These are phyloP conservation scores for Sordariomycetes sp. DNA, from an alignment of 2,329 filamentous ascomycete species.

Conservation along the genomic window DNA sequence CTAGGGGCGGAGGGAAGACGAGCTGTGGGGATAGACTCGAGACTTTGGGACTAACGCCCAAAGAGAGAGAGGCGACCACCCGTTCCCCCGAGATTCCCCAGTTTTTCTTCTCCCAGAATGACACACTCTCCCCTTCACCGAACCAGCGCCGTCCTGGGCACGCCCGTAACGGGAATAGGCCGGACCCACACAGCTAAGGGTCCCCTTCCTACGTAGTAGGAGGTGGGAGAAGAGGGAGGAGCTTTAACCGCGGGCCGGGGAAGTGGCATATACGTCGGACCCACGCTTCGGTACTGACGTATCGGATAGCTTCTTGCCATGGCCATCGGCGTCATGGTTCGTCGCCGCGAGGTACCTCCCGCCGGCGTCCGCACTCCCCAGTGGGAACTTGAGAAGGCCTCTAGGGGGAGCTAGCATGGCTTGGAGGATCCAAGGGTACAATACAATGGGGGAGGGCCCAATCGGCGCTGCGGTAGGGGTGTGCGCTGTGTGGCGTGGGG, in stretches of 20 bases:
- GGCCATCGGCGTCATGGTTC: background rate
- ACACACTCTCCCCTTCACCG: background rate
- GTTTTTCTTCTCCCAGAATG: background rate
- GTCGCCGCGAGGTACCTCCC: background rate
- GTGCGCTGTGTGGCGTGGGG: conserved; percentile 1
- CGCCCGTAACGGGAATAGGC: background rate
- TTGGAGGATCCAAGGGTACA: background rate
- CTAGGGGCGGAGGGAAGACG: background rate
- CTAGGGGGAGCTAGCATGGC: background rate
- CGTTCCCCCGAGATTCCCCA: background rate
- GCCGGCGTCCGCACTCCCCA: background rate
- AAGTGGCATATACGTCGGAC: background rate
- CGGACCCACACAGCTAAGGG: background rate
- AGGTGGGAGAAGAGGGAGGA: background rate
- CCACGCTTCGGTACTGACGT: background rate
- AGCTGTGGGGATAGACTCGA: background rate
- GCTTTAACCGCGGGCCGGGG: background rate
- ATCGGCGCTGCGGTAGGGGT: background rate
- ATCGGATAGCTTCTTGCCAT: background rate
- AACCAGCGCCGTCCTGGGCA: background rate
- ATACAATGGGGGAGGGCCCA: background rate
- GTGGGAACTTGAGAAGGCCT: background rate
- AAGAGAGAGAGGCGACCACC: background rate
- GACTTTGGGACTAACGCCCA: background rate
- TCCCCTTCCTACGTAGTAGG: too few relatives aligned